phyloP scores from a whole-genome alignment of 139 green algal species.

The Tetradesmus lagerheimii region DNA sequence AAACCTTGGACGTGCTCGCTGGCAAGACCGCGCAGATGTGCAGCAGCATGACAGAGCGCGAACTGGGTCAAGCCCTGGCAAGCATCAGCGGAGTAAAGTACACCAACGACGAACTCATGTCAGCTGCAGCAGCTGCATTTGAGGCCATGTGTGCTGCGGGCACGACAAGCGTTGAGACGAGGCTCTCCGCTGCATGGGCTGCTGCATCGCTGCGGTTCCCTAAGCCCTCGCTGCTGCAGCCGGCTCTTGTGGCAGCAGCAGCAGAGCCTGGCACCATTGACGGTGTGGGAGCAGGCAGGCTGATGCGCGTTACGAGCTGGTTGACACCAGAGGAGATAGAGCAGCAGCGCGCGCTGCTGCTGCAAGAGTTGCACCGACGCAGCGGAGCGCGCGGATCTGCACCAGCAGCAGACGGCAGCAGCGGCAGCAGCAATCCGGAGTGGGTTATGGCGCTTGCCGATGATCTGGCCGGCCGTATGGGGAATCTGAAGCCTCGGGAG shows the following conservation, averaged over 20 bases:
- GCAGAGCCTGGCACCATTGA: not conserved
- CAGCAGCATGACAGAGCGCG: not conserved
- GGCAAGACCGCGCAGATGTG: not conserved
- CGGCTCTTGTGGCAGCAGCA: constrained; percentile 4
- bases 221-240: constrained; percentile 8
- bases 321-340: not conserved
- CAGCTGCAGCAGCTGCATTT: constrained; percentile 29
- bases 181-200: not conserved
- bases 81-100: not conserved
- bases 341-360: not conserved
- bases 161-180: not conserved
- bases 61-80: not conserved
- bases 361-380: not conserved
- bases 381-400: not conserved
- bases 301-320: not conserved
- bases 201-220: not conserved
- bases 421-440: not conserved
- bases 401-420: not conserved
- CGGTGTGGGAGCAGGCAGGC: not conserved
- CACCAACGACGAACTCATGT: not conserved
- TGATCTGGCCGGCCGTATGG: not conserved
- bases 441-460: constrained; percentile 25
- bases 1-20: not conserved
- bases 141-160: not conserved
- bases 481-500: not conserved